Base-by-base conservation (phyloP, 768 basidiomycete genomes). In the Phanerochaete carnosa region DNA sequence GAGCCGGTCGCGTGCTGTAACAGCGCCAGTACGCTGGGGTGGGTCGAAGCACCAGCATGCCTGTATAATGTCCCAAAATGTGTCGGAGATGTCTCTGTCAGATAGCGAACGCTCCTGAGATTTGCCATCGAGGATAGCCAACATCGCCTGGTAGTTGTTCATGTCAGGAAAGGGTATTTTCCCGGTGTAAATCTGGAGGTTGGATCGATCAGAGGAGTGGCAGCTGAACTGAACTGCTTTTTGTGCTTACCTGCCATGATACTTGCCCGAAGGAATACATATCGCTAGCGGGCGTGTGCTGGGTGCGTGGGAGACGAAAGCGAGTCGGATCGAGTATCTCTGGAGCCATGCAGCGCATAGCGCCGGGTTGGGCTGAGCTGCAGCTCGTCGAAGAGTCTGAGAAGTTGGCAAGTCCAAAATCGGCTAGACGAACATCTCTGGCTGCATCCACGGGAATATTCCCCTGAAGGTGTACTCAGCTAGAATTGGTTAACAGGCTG, bases 361-460 rank as follows among this genome's bases (percentile, higher is more conserved):
- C 45, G 2, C 28, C 39, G 11, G 49, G 16, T 12, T 22, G 5
- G 2, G 26, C 25, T 43, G 49, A 37, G 28, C 49, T 35, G 16
- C 19, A n/a, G 25, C 43, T 51, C 23, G 15, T 16, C n/a, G 8
- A 3, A 7, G 25, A n/a, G 29, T 47, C 58, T 8, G 25, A 3
- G 49, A 59, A 39, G 25, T 37, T 52, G 13, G 58, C 30, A 3
- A 60, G 47, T 12, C 62, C 59, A 23, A 60, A 60, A 46, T 64
- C 59, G 22, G 30, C 19, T 15, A 62, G 28, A 13, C 57, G 57
- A 25, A 45, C 47, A n/a, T 45, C 19, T 5, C 61, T 22, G 1
- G 9, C 25, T 6, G 35, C 61, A 50, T 62, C 61, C n/a, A 62
- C 53, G 23, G 58, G 57, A 33, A 62, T 59, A 52, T 62, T 62